Conservation (phyloP, 202 grass and related monocot species). For the Cymbopogon flexuosus region DNA sequence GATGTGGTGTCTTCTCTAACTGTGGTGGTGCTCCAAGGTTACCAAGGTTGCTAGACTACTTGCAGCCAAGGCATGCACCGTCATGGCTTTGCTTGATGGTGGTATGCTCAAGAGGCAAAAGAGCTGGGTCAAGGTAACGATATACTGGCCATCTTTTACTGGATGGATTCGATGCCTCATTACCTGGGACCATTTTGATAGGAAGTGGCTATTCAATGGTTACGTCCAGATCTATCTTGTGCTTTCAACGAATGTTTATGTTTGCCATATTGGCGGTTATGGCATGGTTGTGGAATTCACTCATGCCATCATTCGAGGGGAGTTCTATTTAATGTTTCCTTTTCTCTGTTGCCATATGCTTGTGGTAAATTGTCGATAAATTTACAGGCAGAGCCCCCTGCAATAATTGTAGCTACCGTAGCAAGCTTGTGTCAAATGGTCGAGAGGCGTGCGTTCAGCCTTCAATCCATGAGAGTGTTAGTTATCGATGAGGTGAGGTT, state of each 20-base stretch:
- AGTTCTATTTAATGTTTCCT: neutral
- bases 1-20: neutral
- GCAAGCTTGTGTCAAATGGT: constrained; percentile 88
- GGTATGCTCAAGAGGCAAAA: constrained; percentile 86
- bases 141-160: neutral
- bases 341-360: neutral
- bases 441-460: constrained; percentile 63
- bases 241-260: neutral
- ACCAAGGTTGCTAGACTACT: constrained; percentile 81
- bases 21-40: constrained; percentile 41
- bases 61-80: constrained; percentile 50
- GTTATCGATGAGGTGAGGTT: constrained; percentile 97
- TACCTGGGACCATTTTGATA: neutral
- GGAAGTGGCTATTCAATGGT: neutral
- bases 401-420: constrained; percentile 71
- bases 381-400: constrained; percentile 75
- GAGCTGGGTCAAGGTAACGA: constrained; percentile 81
- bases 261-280: neutral
- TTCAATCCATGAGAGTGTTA: constrained; percentile 67
- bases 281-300: neutral
- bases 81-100: constrained; percentile 90
- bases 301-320: neutral
- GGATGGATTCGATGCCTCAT: constrained; percentile 1
- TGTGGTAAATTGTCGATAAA: neutral
- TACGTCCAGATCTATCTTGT: neutral